A percentile compares a stretch with the other conserved stretches of the same genome.
phyloP scores from a whole-genome alignment of 495 filamentous ascomycete genomes.

The Talaromyces adpressus region DNA sequence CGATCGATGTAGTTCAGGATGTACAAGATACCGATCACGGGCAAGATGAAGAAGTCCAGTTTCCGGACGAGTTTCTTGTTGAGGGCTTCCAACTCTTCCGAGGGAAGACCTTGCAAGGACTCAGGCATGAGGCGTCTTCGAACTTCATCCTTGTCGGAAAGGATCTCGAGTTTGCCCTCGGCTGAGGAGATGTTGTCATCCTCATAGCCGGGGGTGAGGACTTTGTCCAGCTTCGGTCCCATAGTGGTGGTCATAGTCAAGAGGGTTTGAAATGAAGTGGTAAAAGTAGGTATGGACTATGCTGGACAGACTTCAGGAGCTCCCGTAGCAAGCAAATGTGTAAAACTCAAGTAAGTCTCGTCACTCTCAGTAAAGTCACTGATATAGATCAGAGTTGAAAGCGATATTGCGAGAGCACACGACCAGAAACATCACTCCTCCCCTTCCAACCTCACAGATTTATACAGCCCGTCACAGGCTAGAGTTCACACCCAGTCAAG shows the following conservation, averaged over 20 bases:
- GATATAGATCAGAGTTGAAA: not conserved
- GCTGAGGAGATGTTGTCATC: conserved; percentile 24
- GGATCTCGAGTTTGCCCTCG: conserved; percentile 24
- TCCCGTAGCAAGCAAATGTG: not conserved
- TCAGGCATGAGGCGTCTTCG: conserved; percentile 20
- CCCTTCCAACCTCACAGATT: not conserved
- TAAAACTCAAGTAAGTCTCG: not conserved
- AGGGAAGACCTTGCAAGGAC: conserved; percentile 18
- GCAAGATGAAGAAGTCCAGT: conserved; percentile 30
- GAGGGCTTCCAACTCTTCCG: conserved; percentile 21
- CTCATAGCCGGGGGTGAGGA: not conserved
- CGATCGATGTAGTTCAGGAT: conserved; percentile 36
- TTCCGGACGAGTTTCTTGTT: conserved; percentile 33
- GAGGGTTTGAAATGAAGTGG: not conserved
- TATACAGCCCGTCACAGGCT: not conserved
- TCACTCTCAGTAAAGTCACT: not conserved
- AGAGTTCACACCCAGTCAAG: not conserved
- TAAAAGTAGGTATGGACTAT: not conserved
- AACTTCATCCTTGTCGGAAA: conserved; percentile 14
- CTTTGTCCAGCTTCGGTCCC: not conserved
- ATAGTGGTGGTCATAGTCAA: not conserved
- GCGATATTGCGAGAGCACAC: not conserved
- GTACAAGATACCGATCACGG: conserved; percentile 29
- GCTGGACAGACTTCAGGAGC: not conserved
- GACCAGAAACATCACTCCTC: not conserved